Evolutionary conservation across 768 basidiomycete genomes (phyloP), one percentile per base, ranked within the genome.

Genomic region (Agrocybe praecox): DNA sequence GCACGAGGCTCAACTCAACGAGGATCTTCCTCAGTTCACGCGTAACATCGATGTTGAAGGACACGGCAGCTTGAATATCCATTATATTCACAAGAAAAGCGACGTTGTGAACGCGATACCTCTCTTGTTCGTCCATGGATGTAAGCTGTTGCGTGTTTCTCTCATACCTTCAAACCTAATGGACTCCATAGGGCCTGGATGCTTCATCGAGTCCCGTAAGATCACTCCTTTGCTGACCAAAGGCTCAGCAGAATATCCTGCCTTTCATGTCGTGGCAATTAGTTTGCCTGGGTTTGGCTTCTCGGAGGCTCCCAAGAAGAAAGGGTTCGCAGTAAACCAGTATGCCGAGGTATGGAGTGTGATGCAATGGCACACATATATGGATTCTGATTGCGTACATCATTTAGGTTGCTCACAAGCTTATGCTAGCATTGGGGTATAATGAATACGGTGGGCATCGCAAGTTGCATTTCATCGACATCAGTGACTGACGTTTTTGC

Each of bases 211-310:
- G 69, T 80, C 78, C 9, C 66, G 72, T 43, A 88, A 87, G 69
- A 70, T 88, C 4, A 66, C 88, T 1, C 82, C 85, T 3, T 63
- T 85, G 3, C 69, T 89, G 56, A 73, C 78, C 0, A 66, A 73
- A 19, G 67, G 69, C 0, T 73, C 76, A 2, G 69, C 75, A 0
- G 72, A 80, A 5, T 64, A 73, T 51, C 86, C 85, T 1, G 81
- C 76, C 49, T 88, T 89, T 65, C 85, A 88, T 60, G 83, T 89
- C 19, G 83, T 89, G 0, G 80, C 81, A 0, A 58, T 79, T 29
- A 82, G 85, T 61, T 62, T 88, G 14, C 87, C 86, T 9, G 84
- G 84, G 0, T 88, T 70, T 66, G 86, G 84, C 0, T 88, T 86
- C 68, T 87, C 86, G 0, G 77, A 84, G 45, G 82, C 78, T 0